A percentile compares a stretch with the other conserved stretches of the same genome.
Conservation (phyloP, 2,329 filamentous ascomycete species). For the Cytospora chrysosperma region DNA sequence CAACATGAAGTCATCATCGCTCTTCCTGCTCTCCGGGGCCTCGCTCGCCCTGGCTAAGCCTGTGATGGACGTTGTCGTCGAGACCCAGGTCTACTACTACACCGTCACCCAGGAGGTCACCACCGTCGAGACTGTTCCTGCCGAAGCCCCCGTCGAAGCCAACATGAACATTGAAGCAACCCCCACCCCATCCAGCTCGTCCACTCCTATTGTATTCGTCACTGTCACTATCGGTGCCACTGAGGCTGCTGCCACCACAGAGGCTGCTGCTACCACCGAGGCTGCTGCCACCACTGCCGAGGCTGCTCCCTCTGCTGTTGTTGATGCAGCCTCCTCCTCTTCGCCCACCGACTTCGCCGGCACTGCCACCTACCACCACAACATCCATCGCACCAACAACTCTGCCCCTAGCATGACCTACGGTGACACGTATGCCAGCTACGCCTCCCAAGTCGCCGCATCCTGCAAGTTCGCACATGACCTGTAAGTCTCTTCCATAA, state of each 20-base stretch:
- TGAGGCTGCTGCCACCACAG: slow-evolving; percentile 1
- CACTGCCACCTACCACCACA: slow-evolving; percentile 70
- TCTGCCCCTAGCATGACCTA: slow-evolving; percentile 64
- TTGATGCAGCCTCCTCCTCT: slow-evolving; percentile 23
- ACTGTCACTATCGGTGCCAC: slow-evolving; percentile 12
- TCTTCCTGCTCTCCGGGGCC: slow-evolving; percentile 46
- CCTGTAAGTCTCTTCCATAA: slow-evolving; percentile 55
- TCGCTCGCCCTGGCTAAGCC: slow-evolving; percentile 46
- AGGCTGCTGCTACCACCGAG: neutral
- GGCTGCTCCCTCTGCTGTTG: slow-evolving; percentile 5
- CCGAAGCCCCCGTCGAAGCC: slow-evolving; percentile 12
- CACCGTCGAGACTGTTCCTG: slow-evolving; percentile 2
- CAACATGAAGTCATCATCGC: slow-evolving; percentile 52
- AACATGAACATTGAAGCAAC: neutral
- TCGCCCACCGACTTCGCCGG: slow-evolving; percentile 32
- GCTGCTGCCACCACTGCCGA: slow-evolving; percentile 20
- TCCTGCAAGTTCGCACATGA: slow-evolving; percentile 74
- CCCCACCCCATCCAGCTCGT: slow-evolving; percentile 17
- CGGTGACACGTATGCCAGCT: slow-evolving; percentile 61
- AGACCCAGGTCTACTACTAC: slow-evolving; percentile 44
- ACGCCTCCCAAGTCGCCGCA: slow-evolving; percentile 62
- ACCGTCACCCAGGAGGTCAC: slow-evolving; percentile 42
- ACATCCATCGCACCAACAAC: slow-evolving; percentile 82
- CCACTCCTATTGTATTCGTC: slow-evolving; percentile 17
- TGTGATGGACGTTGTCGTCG: slow-evolving; percentile 40